A percentile compares a stretch with the other conserved stretches of the same genome.
Evolutionary conservation across 164 flowering plant species (phyloP).

Genomic region (Malania oleifera): DNA sequence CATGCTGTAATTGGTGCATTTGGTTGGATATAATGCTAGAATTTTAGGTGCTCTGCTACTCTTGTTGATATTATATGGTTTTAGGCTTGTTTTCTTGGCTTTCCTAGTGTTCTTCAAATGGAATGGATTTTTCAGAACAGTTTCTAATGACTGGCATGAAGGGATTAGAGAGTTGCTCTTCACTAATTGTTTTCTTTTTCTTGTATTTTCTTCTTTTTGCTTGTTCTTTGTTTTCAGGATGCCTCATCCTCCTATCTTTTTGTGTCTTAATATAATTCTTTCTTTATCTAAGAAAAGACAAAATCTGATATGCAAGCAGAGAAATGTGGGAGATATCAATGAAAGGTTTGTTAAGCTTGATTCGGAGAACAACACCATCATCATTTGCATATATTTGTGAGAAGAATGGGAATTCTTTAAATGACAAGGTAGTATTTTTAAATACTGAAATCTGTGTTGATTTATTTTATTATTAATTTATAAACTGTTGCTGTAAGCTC

Average conservation of each 20-base stretch:
- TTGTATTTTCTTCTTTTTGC: not conserved
- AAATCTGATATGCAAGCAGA: constrained; percentile 28
- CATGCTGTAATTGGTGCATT: too few species aligned
- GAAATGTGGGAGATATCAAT: constrained; percentile 99
- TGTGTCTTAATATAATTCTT: not conserved
- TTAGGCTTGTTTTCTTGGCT: too few species aligned
- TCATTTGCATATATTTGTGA: constrained; percentile 88
- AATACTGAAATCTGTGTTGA: not conserved
- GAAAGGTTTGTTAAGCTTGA: constrained; percentile 79
- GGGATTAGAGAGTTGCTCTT: too few species aligned
- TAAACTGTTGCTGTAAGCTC: not conserved
- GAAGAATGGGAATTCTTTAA: constrained; percentile 64
- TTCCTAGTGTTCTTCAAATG: too few species aligned
- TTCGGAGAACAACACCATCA: constrained; percentile 77
- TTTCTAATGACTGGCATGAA: too few species aligned
- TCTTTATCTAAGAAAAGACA: too few species aligned
- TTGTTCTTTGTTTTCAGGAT: not conserved
- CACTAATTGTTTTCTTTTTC: too few species aligned
- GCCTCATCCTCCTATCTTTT: not conserved
- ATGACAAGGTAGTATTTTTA: constrained; percentile 55
- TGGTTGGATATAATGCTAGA: too few species aligned
- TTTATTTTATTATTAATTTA: not conserved
- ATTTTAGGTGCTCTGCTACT: too few species aligned
- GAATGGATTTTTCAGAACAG: too few species aligned
- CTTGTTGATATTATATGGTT: too few species aligned